Evolutionary conservation across 306 rosid species (phyloP), one percentile per base, ranked within the genome.

Genomic region (Macrotyloma uniflorum): DNA sequence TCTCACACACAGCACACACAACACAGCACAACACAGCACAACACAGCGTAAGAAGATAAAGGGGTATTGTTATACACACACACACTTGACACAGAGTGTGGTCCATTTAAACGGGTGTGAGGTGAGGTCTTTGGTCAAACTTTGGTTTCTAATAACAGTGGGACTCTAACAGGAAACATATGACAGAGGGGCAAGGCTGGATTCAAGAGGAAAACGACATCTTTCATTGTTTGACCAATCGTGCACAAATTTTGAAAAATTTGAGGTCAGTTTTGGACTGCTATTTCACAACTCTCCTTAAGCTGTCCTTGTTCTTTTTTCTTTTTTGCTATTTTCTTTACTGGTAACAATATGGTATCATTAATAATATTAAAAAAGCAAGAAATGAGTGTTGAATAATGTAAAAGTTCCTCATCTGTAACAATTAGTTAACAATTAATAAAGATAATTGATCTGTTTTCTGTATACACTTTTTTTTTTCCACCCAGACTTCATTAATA

Each of bases 121-220:
- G 42, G 2, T 4, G 15, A 15, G 77, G 61, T 59, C 67, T 33
- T 55, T 58, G 76, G 82, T 78, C 82, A 78, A 78, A 69, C 63
- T 69, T 68, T 61, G 23, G 5, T 16, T 38, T 54, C 35, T 54
- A 53, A 65, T 43, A 6, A 40, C 33, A 53, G 18, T 28, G 58
- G 58, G 32, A 19, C 66, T 69, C 24, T 68, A 30, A 74, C 66
- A 16, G 82, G 23, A 42, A 54, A 55, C n/a, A 26, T 32, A 51
- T 77, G 82, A 57, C 82, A 69, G 76, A 30, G 70, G 3, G 30
- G 19, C 10, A 35, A 22, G 14, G 67, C 36, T 28, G 4, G 2
- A 38, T 67, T 67, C 4, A 77, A 66, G 54, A 13, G 5, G 77
- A 79, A 59, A 79, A 79, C 8, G 77, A 79, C 83, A 13, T 72